Evolutionary conservation across 192 early-diverging fungal species (phyloP).

Genomic region (Backusella westeae): DNA sequence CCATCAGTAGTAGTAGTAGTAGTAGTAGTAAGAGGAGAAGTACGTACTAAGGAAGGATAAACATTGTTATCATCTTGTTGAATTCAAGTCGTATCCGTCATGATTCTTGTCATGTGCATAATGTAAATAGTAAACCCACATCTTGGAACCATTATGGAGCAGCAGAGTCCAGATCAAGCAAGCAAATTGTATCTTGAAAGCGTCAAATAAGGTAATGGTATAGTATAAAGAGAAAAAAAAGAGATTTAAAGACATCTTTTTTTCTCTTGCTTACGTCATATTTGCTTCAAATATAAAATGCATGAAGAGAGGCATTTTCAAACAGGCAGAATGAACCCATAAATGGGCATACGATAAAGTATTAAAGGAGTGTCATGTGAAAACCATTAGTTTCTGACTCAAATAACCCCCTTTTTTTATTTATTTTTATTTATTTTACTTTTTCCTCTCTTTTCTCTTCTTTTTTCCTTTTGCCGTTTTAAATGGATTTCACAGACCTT

Average conservation of each 20-base stretch:
- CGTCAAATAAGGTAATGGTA: too few species aligned
- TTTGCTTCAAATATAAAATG: neutral
- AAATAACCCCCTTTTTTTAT: constrained; percentile 5
- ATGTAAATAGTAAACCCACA: neutral
- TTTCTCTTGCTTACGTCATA: neutral
- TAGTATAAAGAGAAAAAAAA: too few species aligned
- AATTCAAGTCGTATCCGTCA: neutral
- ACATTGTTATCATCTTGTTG: neutral
- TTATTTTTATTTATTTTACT: neutral
- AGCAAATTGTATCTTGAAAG: too few species aligned
- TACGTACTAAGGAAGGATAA: too few species aligned
- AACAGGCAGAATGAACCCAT: neutral
- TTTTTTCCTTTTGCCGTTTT: neutral
- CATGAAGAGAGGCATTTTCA: neutral
- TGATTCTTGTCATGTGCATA: too few species aligned
- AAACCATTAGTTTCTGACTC: constrained; percentile 6
- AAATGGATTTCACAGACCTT: neutral
- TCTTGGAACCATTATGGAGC: neutral
- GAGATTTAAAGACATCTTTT: neutral
- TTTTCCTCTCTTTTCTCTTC: neutral
- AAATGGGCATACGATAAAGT: neutral
- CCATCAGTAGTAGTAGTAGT: too few species aligned
- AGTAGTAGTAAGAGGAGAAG: neutral
- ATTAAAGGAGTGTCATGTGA: constrained; percentile 5
- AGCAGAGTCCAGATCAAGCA: too few species aligned